phyloP scores from a whole-genome alignment of 1,284 basidiomycete species.

The Lignosus rhinocerotis region DNA sequence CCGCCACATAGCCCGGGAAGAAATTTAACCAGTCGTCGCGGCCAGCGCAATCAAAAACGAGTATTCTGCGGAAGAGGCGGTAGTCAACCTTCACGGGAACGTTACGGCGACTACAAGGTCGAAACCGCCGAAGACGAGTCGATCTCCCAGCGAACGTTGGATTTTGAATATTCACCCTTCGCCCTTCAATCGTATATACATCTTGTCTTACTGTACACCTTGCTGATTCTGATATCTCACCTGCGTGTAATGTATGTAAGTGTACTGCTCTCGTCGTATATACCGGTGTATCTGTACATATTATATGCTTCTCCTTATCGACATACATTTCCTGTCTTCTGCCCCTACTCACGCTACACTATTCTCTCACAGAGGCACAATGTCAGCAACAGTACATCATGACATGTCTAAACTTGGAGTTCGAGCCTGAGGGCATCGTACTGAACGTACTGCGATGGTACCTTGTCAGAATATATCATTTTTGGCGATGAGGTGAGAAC shows the following conservation, averaged over 20 bases:
- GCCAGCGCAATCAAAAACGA: background rate
- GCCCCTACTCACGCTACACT: background rate
- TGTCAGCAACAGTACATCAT: background rate
- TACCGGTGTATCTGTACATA: slow-evolving; percentile 1
- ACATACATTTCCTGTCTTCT: background rate
- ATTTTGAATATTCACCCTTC: background rate
- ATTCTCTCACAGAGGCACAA: too few species aligned
- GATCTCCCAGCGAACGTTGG: too few species aligned
- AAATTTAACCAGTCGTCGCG: too few species aligned
- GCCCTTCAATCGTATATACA: background rate
- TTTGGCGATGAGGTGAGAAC: background rate
- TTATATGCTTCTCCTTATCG: background rate
- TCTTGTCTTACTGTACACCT: background rate
- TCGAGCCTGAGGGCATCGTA: slow-evolving; percentile 24
- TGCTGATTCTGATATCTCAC: background rate
- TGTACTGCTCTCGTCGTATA: background rate
- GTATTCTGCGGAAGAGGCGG: background rate
- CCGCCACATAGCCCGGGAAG: too few species aligned
- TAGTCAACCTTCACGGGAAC: too few species aligned
- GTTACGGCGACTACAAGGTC: too few species aligned
- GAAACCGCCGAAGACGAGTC: too few species aligned
- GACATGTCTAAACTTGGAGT: background rate
- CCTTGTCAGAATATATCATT: background rate
- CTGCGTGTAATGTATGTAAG: background rate
- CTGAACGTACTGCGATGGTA: slow-evolving; percentile 17